Conservation (phyloP, 2,329 filamentous ascomycete genomes). For the Pseudopyrenochaeta lycopersici region DNA sequence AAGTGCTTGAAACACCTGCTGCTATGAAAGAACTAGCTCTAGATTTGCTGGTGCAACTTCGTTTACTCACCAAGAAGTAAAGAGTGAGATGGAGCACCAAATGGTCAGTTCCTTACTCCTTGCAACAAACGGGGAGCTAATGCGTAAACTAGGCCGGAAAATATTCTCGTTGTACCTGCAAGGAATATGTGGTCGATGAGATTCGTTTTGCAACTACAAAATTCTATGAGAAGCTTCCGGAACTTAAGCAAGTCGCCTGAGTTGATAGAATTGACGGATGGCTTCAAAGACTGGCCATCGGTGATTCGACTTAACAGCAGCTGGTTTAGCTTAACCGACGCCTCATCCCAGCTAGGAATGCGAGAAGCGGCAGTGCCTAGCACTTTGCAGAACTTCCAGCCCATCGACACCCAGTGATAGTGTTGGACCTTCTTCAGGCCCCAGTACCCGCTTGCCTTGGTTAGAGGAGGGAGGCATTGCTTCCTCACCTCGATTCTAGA, state of each 20-base stretch:
- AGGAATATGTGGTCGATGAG: too few species aligned
- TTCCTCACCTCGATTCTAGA: slow-evolving; percentile 11
- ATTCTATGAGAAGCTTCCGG: too few species aligned
- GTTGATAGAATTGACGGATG: slow-evolving; percentile 11
- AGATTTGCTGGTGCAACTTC: too few species aligned
- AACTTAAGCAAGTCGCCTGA: slow-evolving; percentile 13
- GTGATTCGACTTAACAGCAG: slow-evolving; percentile 18
- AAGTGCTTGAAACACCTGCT: too few species aligned
- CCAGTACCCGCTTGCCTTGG: slow-evolving; percentile 14
- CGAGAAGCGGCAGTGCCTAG: slow-evolving; percentile 15
- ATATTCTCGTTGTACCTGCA: too few species aligned
- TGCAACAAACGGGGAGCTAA: too few species aligned
- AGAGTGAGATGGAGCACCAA: too few species aligned
- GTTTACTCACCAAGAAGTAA: too few species aligned
- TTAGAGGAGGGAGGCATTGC: slow-evolving; percentile 18
- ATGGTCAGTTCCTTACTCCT: too few species aligned
- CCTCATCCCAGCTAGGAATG: slow-evolving; percentile 19
- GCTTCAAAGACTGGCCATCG: slow-evolving; percentile 8
- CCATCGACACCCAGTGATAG: slow-evolving; percentile 20
- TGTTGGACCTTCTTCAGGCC: slow-evolving; percentile 16
- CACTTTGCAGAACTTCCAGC: slow-evolving; percentile 19
- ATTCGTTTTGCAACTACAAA: too few species aligned
- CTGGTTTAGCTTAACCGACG: slow-evolving; percentile 22
- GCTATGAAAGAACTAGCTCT: too few species aligned
- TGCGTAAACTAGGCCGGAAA: too few species aligned